Percentiles rank a stretch among this genome's conserved stretches.
Conservation (phyloP, 2,329 filamentous ascomycete genomes). For the Pseudogymnoascus sp. region DNA sequence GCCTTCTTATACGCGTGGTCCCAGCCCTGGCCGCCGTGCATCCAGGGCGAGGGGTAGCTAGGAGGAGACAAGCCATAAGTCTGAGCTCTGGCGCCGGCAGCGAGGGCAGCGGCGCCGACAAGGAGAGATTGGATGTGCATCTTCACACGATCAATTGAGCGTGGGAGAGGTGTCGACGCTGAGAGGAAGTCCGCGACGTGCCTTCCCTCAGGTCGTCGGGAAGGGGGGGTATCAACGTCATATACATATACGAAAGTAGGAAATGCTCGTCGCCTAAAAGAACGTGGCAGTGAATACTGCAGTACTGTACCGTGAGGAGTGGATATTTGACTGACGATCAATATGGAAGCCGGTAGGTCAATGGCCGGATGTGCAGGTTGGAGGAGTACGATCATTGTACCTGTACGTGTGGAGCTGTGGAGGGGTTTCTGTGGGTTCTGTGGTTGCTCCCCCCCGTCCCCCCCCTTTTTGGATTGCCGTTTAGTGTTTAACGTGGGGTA, state of each 20-base stretch:
- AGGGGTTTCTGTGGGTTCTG: not conserved
- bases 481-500: not conserved
- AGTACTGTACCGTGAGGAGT: not conserved
- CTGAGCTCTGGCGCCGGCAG: not conserved
- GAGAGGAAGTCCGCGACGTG: not conserved
- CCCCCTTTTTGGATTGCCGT: not conserved
- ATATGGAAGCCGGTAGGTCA: not conserved
- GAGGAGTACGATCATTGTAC: not conserved
- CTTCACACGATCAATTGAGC: not conserved
- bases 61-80: slow-evolving; percentile 22
- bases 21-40: slow-evolving; percentile 40
- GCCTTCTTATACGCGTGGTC: slow-evolving; percentile 64
- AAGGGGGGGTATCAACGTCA: not conserved
- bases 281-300: slow-evolving; percentile 5
- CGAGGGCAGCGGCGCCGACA: slow-evolving; percentile 2
- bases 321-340: not conserved
- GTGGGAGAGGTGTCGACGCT: slow-evolving; percentile 2
- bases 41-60: slow-evolving; percentile 28
- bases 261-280: not conserved
- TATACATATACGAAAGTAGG: not conserved
- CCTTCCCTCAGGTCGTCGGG: not conserved
- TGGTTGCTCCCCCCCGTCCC: not conserved
- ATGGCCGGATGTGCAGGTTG: not conserved
- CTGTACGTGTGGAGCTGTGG: slow-evolving; percentile 2
- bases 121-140: slow-evolving; percentile 1